phyloP scores from a whole-genome alignment of 2,329 filamentous ascomycete species.

The Didymella glomerata region DNA sequence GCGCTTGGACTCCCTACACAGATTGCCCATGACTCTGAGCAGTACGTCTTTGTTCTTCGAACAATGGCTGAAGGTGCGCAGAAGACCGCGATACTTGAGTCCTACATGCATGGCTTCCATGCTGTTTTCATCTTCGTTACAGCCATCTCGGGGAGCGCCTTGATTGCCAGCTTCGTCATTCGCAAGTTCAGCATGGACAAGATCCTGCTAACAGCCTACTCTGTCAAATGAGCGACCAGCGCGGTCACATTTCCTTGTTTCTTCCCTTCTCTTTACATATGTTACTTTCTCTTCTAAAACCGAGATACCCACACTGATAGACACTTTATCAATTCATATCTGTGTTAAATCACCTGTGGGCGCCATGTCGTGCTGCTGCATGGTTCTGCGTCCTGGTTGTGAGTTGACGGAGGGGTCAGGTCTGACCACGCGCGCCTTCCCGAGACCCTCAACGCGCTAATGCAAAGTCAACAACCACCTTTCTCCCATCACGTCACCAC shows the following conservation, averaged over 20 bases:
- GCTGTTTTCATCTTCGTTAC: conserved; percentile 38
- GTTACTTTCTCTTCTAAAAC: not conserved
- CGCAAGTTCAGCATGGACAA: conserved; percentile 45
- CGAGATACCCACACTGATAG: not conserved
- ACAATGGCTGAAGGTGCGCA: conserved; percentile 29
- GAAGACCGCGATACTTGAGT: conserved; percentile 31
- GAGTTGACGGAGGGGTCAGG: not conserved
- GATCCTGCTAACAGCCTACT: conserved; percentile 32
- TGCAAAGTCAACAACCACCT: not conserved
- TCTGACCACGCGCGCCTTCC: not conserved
- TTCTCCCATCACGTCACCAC: not conserved
- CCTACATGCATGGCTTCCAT: conserved; percentile 40
- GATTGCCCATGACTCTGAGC: conserved; percentile 44
- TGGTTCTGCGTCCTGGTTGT: not conserved
- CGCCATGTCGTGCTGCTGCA: not conserved
- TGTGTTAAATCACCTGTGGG: not conserved
- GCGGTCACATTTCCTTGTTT: not conserved
- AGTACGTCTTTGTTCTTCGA: conserved; percentile 35
- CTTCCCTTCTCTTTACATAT: not conserved
- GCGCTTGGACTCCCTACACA: conserved; percentile 26
- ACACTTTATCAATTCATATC: not conserved
- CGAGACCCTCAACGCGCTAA: not conserved
- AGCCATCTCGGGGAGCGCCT: conserved; percentile 33
- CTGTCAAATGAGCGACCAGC: conserved; percentile 26
- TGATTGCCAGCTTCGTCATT: conserved; percentile 39